These are phyloP conservation scores for Gloeophyllum trabeum DNA, from an alignment of 768 basidiomycete genomes.

Conservation along the genomic window DNA sequence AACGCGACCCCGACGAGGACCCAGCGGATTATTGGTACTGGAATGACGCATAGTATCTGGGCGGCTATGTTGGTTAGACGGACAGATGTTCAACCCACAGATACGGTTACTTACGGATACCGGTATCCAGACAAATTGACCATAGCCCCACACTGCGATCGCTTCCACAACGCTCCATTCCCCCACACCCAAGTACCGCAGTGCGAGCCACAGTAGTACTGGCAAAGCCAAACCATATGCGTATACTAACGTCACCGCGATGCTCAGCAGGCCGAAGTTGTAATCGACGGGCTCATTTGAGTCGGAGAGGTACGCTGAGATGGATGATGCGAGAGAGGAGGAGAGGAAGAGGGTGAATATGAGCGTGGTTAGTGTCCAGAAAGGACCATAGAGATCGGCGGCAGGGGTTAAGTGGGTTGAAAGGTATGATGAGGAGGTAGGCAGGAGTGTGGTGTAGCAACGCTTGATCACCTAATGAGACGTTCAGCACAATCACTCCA, in stretches of 20 bases:
- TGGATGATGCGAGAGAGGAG: slow-evolving; percentile 83
- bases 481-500: slow-evolving; percentile 5
- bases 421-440: slow-evolving; percentile 53
- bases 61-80: not conserved
- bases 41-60: slow-evolving; percentile 79
- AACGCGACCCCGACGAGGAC: slow-evolving; percentile 63
- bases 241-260: slow-evolving; percentile 80
- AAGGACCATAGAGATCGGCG: slow-evolving; percentile 78
- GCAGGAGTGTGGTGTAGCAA: slow-evolving; percentile 71
- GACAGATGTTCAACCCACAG: not conserved
- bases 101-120: slow-evolving; percentile 46
- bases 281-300: slow-evolving; percentile 52
- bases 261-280: slow-evolving; percentile 76
- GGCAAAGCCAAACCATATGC: slow-evolving; percentile 80
- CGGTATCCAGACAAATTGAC: slow-evolving; percentile 81
- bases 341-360: slow-evolving; percentile 90
- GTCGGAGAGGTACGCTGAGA: slow-evolving; percentile 74
- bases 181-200: slow-evolving; percentile 79
- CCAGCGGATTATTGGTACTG: slow-evolving; percentile 77
- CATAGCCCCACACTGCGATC: slow-evolving; percentile 72
- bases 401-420: slow-evolving; percentile 54
- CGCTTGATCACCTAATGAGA: slow-evolving; percentile 53
- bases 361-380: slow-evolving; percentile 96
- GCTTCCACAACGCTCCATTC: slow-evolving; percentile 88
- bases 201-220: slow-evolving; percentile 68